A percentile compares a stretch with the other conserved stretches of the same genome.
Evolutionary conservation across 1,139 yeast species (phyloP).

Genomic region (Taphrina confusa): DNA sequence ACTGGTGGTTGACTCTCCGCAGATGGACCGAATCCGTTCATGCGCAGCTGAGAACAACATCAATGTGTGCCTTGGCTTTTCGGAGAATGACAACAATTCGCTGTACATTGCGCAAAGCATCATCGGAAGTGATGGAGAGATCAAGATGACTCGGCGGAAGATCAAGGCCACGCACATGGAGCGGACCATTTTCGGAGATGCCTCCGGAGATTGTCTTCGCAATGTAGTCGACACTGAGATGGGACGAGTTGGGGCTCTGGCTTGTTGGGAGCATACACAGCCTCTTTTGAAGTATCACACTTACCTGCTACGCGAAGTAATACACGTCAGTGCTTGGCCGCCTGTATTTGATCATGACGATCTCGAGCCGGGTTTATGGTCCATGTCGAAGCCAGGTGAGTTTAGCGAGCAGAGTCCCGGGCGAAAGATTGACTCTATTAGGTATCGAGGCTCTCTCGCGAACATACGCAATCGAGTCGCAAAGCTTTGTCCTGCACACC

Average conservation of each 20-base stretch:
- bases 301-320: background rate
- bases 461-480: conserved; percentile 3
- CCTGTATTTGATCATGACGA: background rate
- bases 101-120: conserved; percentile 2
- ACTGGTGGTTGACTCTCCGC: background rate
- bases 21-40: background rate
- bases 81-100: conserved; percentile 1
- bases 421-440: background rate
- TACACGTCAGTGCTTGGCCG: conserved; percentile 20
- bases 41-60: background rate
- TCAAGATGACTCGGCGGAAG: background rate
- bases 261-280: conserved; percentile 12
- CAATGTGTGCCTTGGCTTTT: conserved; percentile 3
- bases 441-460: conserved; percentile 3
- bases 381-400: background rate
- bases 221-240: background rate
- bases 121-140: background rate
- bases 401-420: no score
- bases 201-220: background rate
- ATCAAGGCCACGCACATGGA: conserved; percentile 8
- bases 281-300: conserved; percentile 16
- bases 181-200: conserved; percentile 8
- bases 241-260: background rate
- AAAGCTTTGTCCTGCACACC: background rate
- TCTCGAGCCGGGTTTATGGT: background rate